Evolutionary conservation across 192 early-diverging fungal species (phyloP).

Genomic region (Linnemannia elongata): DNA sequence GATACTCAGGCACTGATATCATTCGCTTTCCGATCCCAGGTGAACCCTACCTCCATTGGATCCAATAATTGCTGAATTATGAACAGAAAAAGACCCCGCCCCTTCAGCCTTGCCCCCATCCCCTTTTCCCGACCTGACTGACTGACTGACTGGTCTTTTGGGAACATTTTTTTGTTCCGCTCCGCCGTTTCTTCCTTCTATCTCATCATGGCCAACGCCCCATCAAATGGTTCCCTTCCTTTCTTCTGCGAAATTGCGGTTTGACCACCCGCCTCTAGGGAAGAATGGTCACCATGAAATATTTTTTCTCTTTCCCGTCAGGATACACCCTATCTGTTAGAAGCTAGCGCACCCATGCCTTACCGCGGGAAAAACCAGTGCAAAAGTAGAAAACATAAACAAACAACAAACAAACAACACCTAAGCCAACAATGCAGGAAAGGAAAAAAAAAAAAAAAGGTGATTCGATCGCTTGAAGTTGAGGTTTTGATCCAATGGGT

Average conservation of each 20-base stretch:
- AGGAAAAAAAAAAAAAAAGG: neutral
- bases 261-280: neutral
- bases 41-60: too few species aligned
- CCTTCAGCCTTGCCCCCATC: too few species aligned
- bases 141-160: neutral
- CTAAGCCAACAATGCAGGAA: neutral
- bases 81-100: too few species aligned
- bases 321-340: neutral
- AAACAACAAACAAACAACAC: neutral
- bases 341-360: neutral
- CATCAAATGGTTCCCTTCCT: neutral
- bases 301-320: neutral
- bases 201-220: neutral
- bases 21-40: too few species aligned
- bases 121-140: too few species aligned
- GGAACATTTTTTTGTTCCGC: slow-evolving; percentile 1
- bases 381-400: neutral
- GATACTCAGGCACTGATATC: too few species aligned
- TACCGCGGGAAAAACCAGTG: neutral
- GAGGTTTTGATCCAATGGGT: neutral
- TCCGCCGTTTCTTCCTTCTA: neutral
- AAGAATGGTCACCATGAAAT: neutral
- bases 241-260: neutral
- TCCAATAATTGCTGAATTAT: too few species aligned
- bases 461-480: neutral